Base-by-base conservation (phyloP, 1,139 yeast species). In the Yamadazyma atlantica region DNA sequence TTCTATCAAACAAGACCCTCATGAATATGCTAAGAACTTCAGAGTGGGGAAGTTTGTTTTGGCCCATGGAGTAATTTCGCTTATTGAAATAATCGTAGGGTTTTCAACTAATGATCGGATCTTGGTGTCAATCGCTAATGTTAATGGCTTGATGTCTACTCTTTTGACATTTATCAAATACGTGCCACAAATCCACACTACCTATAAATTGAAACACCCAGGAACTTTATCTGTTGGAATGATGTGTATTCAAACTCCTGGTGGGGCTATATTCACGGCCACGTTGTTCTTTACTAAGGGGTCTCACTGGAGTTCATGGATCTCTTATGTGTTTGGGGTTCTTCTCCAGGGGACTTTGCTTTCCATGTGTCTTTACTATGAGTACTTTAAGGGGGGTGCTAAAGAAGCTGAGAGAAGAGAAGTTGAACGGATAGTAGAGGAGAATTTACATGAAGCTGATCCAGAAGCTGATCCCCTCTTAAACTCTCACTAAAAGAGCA, bases 231-330 rank as follows among this genome's bases (percentile, higher is more conserved):
- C 95, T 0, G 69, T 85, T 16, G 78, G 83, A 5, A 86, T 85
- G 88, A 85, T 88, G 92, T 66, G 82, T 38, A 75, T 88, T 45
- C 96, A 88, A 57, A 86, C 95, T 13, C 96, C 96, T 0, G 96
- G 96, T 11, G 95, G 96, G 18, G 83, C 77, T 49, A 45, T 85
- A 2, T 87, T 92, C 82, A 77, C 94, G 0, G 72, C 79, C 12
- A 80, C 87, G 2, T 64, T 88, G 39, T 83, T 79, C 39, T 62
- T 77, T 42, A 78, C 90, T 34, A 84, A 85, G 32, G 94, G 89
- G 1, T 79, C 92, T 1, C 78, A 79, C 44, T 87, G 96, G 96
- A 84, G 94, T 49, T 80, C 90, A 6, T 87, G 95, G 95, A 60
- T 86, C 24, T 86, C 95, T 4, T 85, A 82, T 51, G 70, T 85